These are phyloP conservation scores for Xylaria scruposa DNA, from an alignment of 495 filamentous ascomycete species.

Conservation along the genomic window DNA sequence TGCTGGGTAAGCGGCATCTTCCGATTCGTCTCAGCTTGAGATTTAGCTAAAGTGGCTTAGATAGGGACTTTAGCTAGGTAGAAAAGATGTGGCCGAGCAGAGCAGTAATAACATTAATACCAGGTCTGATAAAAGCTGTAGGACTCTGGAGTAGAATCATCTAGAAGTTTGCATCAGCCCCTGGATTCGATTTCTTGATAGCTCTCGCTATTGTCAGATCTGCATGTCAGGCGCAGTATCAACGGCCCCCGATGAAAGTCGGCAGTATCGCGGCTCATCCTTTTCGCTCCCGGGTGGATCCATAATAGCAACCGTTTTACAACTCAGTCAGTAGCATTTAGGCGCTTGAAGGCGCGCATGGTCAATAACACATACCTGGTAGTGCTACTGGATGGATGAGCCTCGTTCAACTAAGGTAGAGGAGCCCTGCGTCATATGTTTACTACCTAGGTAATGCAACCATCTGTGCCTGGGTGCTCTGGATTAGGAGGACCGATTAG, in stretches of 20 bases:
- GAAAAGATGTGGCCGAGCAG: not conserved
- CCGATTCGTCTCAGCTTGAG: not conserved
- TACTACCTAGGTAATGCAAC: not conserved
- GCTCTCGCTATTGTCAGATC: not conserved
- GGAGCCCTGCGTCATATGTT: not conserved
- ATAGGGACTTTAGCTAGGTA: not conserved
- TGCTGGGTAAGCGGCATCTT: not conserved
- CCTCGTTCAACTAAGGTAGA: not conserved
- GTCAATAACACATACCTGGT: not conserved
- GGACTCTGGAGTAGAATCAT: not conserved
- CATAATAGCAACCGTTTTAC: not conserved
- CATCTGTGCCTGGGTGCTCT: not conserved
- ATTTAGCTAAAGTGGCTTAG: not conserved
- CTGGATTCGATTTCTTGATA: not conserved
- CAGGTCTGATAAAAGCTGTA: not conserved
- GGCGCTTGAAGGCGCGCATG: constrained; percentile 2
- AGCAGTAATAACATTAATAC: not conserved
- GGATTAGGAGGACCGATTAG: constrained; percentile 1
- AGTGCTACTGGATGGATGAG: not conserved
- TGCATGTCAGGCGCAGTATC: not conserved
- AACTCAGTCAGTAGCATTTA: not conserved
- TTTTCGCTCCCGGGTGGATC: not conserved
- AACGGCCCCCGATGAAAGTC: not conserved
- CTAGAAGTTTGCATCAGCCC: not conserved
- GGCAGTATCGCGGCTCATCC: constrained; percentile 3